These are phyloP conservation scores for Lachancea thermotolerans DNA, from an alignment of 805 yeast species.

Conservation along the genomic window DNA sequence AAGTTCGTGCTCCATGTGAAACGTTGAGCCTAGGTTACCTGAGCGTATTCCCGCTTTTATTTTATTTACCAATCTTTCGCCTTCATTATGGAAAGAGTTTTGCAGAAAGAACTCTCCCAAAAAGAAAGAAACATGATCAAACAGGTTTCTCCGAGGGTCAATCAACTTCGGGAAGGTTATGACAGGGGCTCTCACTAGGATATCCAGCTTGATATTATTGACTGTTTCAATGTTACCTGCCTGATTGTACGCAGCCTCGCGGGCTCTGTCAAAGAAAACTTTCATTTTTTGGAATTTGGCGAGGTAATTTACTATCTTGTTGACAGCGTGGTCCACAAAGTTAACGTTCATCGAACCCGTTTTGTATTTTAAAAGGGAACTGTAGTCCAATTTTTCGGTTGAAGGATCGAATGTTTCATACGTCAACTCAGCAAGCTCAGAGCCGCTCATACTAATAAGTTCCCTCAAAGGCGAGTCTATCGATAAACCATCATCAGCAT, in stretches of 20 bases:
- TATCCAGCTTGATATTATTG: conserved; percentile 59
- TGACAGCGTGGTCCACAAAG: conserved; percentile 75
- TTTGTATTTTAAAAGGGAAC: conserved; percentile 32
- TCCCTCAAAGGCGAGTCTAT: conserved; percentile 53
- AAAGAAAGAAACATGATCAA: conserved; percentile 61
- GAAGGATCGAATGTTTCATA: conserved; percentile 74
- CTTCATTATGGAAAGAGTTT: conserved; percentile 45
- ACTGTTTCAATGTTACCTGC: conserved; percentile 52
- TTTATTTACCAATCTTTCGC: conserved; percentile 39
- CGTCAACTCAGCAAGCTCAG: conserved; percentile 63
- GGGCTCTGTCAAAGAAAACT: conserved; percentile 77
- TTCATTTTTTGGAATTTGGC: conserved; percentile 80
- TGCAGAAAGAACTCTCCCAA: conserved; percentile 75
- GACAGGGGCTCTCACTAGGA: conserved; percentile 74
- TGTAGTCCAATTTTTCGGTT: conserved; percentile 41
- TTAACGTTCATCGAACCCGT: conserved; percentile 72
- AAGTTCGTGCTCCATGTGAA: conserved; percentile 40
- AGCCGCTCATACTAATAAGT: conserved; percentile 73
- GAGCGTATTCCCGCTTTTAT: conserved; percentile 67
- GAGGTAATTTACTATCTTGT: conserved; percentile 57
- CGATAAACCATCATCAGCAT: conserved; percentile 56
- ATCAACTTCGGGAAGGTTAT: conserved; percentile 64
- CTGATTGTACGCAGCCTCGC: conserved; percentile 82
- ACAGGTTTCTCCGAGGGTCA: conserved; percentile 35
- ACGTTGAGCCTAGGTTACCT: conserved; percentile 57